A percentile compares a stretch with the other conserved stretches of the same genome.
Conservation (phyloP, 2,329 filamentous ascomycete species). For the Ophiostoma himal-ulmi region DNA sequence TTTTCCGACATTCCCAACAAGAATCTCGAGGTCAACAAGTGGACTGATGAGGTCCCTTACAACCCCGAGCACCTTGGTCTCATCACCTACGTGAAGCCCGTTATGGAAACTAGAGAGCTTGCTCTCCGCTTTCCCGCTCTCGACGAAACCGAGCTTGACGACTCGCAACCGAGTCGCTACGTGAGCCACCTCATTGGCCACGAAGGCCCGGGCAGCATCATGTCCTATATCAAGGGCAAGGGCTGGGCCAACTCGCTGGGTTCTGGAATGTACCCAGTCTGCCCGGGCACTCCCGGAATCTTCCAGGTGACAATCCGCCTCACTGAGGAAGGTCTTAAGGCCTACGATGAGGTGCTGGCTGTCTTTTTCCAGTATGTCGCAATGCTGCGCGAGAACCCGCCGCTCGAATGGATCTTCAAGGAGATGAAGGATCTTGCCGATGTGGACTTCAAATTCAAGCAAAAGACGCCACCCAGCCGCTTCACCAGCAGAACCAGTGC, state of each 20-base stretch:
- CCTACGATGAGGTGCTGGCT: conserved; percentile 77
- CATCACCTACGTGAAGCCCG: conserved; percentile 81
- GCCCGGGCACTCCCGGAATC: conserved; percentile 68
- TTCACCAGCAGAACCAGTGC: conserved; percentile 82
- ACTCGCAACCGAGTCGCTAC: conserved; percentile 77
- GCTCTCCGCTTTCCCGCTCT: conserved; percentile 65
- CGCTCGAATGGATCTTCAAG: conserved; percentile 88
- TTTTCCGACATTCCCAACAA: conserved; percentile 81
- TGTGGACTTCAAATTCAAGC: conserved; percentile 89
- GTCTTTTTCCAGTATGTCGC: conserved; percentile 87
- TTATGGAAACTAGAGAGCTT: conserved; percentile 77
- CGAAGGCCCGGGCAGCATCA: conserved; percentile 85
- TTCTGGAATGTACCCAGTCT: conserved; percentile 68
- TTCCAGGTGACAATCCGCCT: conserved; percentile 75
- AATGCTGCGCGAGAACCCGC: conserved; percentile 70
- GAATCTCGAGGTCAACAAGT: conserved; percentile 57
- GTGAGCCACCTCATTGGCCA: conserved; percentile 86
- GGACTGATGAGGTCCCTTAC: conserved; percentile 48
- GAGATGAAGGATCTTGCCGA: conserved; percentile 88
- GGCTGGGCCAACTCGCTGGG: conserved; percentile 83
- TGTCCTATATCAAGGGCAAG: conserved; percentile 82
- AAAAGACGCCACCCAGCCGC: conserved; percentile 82
- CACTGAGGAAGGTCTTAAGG: conserved; percentile 74
- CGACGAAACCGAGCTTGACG: conserved; percentile 73
- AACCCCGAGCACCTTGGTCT: conserved; percentile 49